These are phyloP conservation scores for Microbotryum violaceum DNA, from an alignment of 1,284 basidiomycete species.

Conservation along the genomic window DNA sequence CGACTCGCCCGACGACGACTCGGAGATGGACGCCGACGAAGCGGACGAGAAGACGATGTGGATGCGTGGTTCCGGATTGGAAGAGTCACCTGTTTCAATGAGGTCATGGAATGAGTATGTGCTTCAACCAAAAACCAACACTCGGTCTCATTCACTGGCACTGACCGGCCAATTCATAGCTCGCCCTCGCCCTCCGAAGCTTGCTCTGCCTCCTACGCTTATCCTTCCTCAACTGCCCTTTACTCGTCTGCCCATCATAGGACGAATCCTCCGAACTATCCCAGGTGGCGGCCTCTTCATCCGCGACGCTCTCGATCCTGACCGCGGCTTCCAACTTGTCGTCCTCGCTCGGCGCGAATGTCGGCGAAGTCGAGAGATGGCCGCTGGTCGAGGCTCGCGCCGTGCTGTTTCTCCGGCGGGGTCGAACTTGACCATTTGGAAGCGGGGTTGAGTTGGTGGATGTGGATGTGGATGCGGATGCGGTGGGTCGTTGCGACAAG, in stretches of 20 bases:
- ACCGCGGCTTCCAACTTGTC: conserved; percentile 8
- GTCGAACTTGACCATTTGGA: too few relatives aligned
- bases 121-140: too few relatives aligned
- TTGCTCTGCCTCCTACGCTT: conserved; percentile 37
- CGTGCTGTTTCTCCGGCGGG: too few relatives aligned
- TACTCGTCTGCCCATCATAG: too few relatives aligned
- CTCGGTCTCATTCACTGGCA: neutral
- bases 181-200: conserved; percentile 38
- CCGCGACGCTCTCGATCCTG: conserved; percentile 10
- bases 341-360: conserved; percentile 1
- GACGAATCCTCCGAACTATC: conserved; percentile 9
- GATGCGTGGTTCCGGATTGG: conserved; percentile 40
- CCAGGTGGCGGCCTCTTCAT: conserved; percentile 1
- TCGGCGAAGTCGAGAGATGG: too few relatives aligned
- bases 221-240: conserved; percentile 10
- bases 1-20: conserved; percentile 8
- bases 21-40: conserved; percentile 25
- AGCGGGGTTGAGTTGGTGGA: neutral
- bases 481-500: conserved; percentile 34
- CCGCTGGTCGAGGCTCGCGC: too few relatives aligned
- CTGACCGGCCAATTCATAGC: conserved; percentile 41
- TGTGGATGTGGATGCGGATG: neutral
- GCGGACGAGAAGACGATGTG: conserved; percentile 37
- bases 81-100: too few relatives aligned
- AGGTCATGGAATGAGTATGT: too few relatives aligned